Conservation (phyloP, 805 yeast genomes). For the Lachancea thermotolerans region DNA sequence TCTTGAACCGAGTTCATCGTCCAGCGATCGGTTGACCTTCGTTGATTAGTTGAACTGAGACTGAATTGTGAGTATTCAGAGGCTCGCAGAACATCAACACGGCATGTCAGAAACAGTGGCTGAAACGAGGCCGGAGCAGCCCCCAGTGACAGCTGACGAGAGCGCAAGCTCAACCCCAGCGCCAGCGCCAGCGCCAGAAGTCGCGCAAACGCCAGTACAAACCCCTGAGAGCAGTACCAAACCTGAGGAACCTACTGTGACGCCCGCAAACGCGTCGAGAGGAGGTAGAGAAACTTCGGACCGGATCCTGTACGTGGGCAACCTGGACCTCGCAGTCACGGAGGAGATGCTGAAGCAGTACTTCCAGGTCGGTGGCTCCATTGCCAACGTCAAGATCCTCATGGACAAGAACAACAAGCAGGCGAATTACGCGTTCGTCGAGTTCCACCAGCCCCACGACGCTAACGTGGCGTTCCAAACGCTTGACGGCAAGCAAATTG, state of each 20-base stretch:
- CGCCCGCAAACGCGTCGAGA: slow-evolving; percentile 64
- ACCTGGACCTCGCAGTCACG: slow-evolving; percentile 54
- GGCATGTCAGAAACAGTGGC: no score
- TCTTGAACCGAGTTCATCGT: no score
- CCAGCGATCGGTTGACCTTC: no score
- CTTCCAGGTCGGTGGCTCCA: slow-evolving; percentile 55
- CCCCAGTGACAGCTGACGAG: no score
- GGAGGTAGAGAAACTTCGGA: slow-evolving; percentile 80
- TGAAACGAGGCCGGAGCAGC: no score
- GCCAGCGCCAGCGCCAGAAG: no score
- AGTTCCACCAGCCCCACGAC: slow-evolving; percentile 48
- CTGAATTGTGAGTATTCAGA: no score
- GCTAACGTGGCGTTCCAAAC: slow-evolving; percentile 60
- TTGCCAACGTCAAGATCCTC: slow-evolving; percentile 60
- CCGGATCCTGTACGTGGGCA: slow-evolving; percentile 71
- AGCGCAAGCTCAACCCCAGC: no score
- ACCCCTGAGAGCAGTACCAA: neutral
- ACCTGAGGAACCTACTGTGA: slow-evolving; percentile 19
- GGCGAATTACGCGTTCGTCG: slow-evolving; percentile 78
- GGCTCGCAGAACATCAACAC: no score
- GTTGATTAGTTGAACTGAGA: no score
- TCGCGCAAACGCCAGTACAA: no score
- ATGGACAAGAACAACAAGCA: slow-evolving; percentile 70
- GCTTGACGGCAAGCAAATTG: slow-evolving; percentile 52
- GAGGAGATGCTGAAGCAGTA: slow-evolving; percentile 58